Base-by-base conservation (phyloP, 306 rosid genomes). In the Lupinus albus region DNA sequence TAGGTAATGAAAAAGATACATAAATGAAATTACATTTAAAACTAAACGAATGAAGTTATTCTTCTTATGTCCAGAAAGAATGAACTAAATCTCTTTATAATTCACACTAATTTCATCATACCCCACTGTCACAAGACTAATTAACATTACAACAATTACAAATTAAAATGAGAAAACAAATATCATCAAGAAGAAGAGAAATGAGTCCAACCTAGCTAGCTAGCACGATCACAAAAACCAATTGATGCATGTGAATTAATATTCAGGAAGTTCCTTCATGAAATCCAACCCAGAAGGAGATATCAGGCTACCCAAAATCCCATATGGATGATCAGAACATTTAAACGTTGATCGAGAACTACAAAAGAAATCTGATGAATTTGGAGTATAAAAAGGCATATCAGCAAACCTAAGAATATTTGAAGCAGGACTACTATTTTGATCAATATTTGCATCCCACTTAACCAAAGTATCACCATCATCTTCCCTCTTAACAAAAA, bases 211-310 rank as follows among this genome's bases (percentile, higher is more conserved):
- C 11, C 30, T 25, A 25, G 30, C 30, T 2, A 25, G 30, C n/a
- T n/a, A n/a, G 28, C 28, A 25, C 28, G 28, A 25, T 2, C 0
- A 25, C 28, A 2, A 25, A 25, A 25, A 25, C 28, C 28, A 25
- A 25, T 25, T 8, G 70, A 44, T 8, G 2, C 76, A 44, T 8
- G 2, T 79, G 30, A 61, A 62, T 21, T 62, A 81, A 73, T 80
- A 83, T 42, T 86, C 88, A 38, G 84, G 82, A 1, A 84, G 60
- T 57, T 78, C 87, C 7, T 78, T 76, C 61, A 86, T 74, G 77
- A 88, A 82, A 65, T 84, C 84, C 78, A 86, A 65, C 28, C 73
- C 71, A 0, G 89, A 67, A 4, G 89, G 84, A 10, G 91, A 88
- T 6, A 86, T 48, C 16, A 78, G 68, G 58, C 60, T 56, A 17